phyloP scores from a whole-genome alignment of 106 monocot genomes.

The Platanthera zijinensis region DNA sequence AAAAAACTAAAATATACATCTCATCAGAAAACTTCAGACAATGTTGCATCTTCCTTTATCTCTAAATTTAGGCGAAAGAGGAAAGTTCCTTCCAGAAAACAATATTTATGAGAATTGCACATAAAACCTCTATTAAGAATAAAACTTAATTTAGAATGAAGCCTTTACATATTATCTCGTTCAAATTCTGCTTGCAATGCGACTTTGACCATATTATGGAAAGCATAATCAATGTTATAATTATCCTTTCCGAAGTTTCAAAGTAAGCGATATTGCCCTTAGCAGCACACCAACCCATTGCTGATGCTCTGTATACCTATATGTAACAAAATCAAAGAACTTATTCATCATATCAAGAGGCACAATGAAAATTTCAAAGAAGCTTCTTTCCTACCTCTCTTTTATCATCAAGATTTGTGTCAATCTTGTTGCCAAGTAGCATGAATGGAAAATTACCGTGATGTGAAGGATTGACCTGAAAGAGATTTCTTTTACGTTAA shows the following conservation, averaged over 20 bases:
- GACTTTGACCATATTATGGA: slow-evolving; percentile 44
- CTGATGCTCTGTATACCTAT: slow-evolving; percentile 57
- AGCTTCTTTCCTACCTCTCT: slow-evolving; percentile 32
- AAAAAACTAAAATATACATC: too few species aligned
- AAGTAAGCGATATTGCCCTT: slow-evolving; percentile 57
- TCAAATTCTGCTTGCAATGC: slow-evolving; percentile 42
- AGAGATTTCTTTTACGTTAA: neutral
- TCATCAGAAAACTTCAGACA: too few species aligned
- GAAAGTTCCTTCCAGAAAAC: too few species aligned
- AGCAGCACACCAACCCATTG: slow-evolving; percentile 57
- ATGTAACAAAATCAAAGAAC: neutral
- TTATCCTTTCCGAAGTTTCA: slow-evolving; percentile 76
- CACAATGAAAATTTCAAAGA: neutral
- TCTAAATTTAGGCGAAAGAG: too few species aligned
- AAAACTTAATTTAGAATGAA: too few species aligned
- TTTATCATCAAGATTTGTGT: slow-evolving; percentile 49
- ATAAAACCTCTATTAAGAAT: too few species aligned
- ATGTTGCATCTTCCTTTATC: too few species aligned
- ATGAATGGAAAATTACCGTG: slow-evolving; percentile 51
- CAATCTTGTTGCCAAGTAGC: slow-evolving; percentile 66
- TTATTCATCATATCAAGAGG: neutral
- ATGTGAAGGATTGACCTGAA: slow-evolving; percentile 53
- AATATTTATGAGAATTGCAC: too few species aligned
- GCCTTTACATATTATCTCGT: slow-evolving; percentile 17
- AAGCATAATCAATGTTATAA: slow-evolving; percentile 51